Conservation (phyloP, 352 stramenopile genomes). For the Pythium aquatile region DNA sequence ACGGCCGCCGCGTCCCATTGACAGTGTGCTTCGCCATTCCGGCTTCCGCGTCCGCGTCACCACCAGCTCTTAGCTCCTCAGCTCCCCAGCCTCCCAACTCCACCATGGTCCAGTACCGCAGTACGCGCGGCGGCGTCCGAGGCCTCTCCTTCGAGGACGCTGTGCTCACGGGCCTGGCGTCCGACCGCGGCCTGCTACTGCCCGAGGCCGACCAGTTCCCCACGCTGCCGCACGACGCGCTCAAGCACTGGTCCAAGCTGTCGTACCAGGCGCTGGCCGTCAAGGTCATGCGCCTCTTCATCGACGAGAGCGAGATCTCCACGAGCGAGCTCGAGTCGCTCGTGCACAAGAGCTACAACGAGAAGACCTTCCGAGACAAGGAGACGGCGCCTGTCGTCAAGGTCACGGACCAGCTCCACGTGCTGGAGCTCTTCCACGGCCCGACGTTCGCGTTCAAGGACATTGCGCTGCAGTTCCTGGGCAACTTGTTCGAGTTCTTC, state of each 20-base stretch:
- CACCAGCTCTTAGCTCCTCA: constrained; percentile 4
- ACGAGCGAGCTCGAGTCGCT: constrained; percentile 87
- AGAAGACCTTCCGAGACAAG: constrained; percentile 87
- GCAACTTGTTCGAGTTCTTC: constrained; percentile 99
- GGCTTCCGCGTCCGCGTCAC: constrained; percentile 10
- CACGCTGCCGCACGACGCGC: constrained; percentile 57
- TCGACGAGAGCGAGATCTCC: constrained; percentile 94
- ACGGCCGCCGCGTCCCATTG: background rate
- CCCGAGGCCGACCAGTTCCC: constrained; percentile 81
- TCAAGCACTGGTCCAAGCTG: constrained; percentile 85
- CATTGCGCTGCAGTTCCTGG: constrained; percentile 98
- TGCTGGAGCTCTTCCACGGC: constrained; percentile 99
- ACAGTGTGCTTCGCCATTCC: constrained; percentile 8
- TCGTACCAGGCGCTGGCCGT: constrained; percentile 93
- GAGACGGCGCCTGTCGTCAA: constrained; percentile 95
- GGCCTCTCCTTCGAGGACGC: constrained; percentile 85
- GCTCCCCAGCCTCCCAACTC: background rate
- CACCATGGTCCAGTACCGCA: constrained; percentile 84
- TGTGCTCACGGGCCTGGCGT: constrained; percentile 82
- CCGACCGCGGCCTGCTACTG: constrained; percentile 82
- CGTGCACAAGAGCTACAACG: constrained; percentile 92
- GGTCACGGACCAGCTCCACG: constrained; percentile 83
- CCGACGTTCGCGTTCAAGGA: constrained; percentile 99
- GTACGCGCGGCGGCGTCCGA: constrained; percentile 76
- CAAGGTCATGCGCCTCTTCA: constrained; percentile 96